These are phyloP conservation scores for Pistacia vera DNA, from an alignment of 345 rosid genomes.

Conservation along the genomic window DNA sequence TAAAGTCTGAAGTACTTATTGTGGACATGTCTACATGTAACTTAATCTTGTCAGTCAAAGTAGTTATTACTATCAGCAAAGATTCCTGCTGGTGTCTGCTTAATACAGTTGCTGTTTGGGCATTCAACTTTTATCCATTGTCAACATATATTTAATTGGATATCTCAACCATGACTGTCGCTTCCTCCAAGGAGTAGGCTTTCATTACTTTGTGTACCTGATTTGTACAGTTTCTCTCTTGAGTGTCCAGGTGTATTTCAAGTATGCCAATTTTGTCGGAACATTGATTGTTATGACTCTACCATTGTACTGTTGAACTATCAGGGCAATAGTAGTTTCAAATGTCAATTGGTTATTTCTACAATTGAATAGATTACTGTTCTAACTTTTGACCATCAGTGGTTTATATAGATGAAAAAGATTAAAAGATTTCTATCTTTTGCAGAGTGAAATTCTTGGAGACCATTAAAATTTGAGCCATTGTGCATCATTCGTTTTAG, in stretches of 20 bases:
- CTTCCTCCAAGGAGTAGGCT: neutral
- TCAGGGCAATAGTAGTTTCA: neutral
- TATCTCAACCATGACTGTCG: neutral
- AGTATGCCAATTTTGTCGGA: neutral
- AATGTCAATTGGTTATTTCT: neutral
- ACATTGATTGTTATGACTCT: neutral
- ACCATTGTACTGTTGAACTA: neutral
- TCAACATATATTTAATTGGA: neutral
- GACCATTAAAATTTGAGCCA: neutral
- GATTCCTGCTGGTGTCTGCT: neutral
- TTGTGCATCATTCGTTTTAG: slow-evolving; percentile 12
- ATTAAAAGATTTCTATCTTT: neutral
- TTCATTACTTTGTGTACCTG: neutral
- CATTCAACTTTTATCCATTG: neutral
- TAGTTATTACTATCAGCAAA: neutral
- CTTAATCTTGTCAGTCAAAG: neutral
- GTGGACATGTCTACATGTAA: neutral
- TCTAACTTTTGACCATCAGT: neutral
- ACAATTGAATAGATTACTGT: neutral
- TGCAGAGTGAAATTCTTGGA: slow-evolving; percentile 20
- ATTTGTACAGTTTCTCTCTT: neutral
- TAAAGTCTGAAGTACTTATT: neutral
- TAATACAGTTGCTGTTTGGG: neutral
- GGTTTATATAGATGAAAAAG: neutral
- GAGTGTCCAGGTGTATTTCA: neutral